Base-by-base conservation (phyloP, 75 land plant genomes). In the Selaginella tamariscina region DNA sequence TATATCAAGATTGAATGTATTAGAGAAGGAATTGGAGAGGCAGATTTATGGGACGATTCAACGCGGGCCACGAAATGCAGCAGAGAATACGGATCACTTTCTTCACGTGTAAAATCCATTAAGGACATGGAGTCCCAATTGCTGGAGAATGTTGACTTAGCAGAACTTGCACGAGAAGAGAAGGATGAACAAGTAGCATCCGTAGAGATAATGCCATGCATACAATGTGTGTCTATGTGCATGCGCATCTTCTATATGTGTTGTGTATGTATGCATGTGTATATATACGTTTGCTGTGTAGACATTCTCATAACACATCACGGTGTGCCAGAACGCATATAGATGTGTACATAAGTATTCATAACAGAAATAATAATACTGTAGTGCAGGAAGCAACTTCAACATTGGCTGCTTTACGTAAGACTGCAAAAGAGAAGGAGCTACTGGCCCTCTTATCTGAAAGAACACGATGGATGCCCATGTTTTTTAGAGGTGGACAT, bases 91-190 rank as follows among this genome's bases (percentile, higher is more conserved):
- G 98, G 98, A 9, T 68, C 76, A 27, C 39, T 90, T 49, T 80
- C 86, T 75, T 82, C 85, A 9, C 85, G 82, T 68, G 78, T 94
- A 73, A 94, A 89, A 74, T 78, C 81, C 29, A 83, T 94, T 22
- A 83, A 73, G 13, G 67, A 78, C 27, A 77, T 89, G 65, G 96
- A 94, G 72, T 66, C 64, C 67, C 83, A 85, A 29, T 69, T 94
- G 60, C 69, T 83, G 70, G 98, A 94, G 71, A 87, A 89, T 70
- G 78, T 94, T 56, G 96, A 87, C 31, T 69, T 94, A 73, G 72
- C 86, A 31, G 92, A 86, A 77, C 86, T 94, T 69, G 98, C 98
- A 32, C 80, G 77, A 9, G 98, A 94, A 72, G 98, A 94, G 71
- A 80, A 83, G 67, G 98, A 94, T 60, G 0, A 30, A 0, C 88